Evolutionary conservation across 768 basidiomycete species (phyloP).

Genomic region (Leccinum subtestaceum): DNA sequence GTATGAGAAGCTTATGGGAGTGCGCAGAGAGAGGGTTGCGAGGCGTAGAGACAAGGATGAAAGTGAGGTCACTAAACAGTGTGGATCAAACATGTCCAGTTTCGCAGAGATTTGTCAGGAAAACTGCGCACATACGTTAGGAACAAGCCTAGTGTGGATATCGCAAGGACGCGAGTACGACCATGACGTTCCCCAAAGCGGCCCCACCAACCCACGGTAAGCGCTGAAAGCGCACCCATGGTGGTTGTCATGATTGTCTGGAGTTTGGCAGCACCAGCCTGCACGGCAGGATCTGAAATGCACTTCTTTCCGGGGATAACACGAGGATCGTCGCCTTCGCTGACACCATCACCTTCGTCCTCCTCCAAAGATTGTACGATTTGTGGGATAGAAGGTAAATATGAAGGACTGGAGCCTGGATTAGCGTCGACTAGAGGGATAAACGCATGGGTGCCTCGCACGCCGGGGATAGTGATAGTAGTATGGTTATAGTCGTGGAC

Average conservation of each 20-base stretch:
- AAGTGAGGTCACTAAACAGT: conserved; percentile 63
- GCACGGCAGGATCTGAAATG: conserved; percentile 52
- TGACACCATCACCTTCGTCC: conserved; percentile 26
- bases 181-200: conserved; percentile 73
- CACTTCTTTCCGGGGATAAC: conserved; percentile 38
- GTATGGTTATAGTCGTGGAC: conserved; percentile 47
- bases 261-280: conserved; percentile 67
- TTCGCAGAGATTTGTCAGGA: background rate
- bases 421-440: conserved; percentile 5
- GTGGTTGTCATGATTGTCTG: conserved; percentile 74
- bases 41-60: conserved; percentile 73
- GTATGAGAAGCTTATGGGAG: conserved; percentile 69
- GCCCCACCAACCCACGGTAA: conserved; percentile 88
- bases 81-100: conserved; percentile 3
- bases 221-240: conserved; percentile 75
- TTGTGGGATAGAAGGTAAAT: conserved; percentile 9
- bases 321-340: conserved; percentile 39
- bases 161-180: conserved; percentile 68
- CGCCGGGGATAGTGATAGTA: conserved; percentile 11
- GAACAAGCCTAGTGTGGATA: conserved; percentile 66
- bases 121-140: conserved; percentile 57
- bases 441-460: background rate
- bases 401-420: conserved; percentile 10
- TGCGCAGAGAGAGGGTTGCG: conserved; percentile 57
- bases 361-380: conserved; percentile 8